Evolutionary conservation across 176 grass and related monocot species (phyloP), one percentile per base, ranked within the genome.

Genomic region (Areca catechu): DNA sequence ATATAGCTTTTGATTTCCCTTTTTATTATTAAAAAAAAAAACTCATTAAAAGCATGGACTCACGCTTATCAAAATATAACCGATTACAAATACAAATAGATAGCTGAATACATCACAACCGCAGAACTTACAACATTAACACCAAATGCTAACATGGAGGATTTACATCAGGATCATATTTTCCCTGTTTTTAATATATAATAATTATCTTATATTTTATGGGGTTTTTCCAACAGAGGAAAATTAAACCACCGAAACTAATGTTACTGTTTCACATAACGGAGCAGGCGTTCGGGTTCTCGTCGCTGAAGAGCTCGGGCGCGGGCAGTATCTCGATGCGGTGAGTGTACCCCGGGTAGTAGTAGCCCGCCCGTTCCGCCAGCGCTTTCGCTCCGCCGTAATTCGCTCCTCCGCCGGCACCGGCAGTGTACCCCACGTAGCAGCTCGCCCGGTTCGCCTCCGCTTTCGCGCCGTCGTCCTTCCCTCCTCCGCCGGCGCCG

Each of bases 281-380:
- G 60, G 61, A 29, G 68, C 89, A 95, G 4, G 82, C 82, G 59
- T 95, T 95, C 63, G 89, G 89, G 65, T 95, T 95, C 53, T 89
- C 85, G 49, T 95, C 89, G 67, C 78, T 83, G 51, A 95, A 83
- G 22, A 83, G 71, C 76, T 89, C 64, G 2, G 78, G 74, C 15
- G 70, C 73, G 12, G 61, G 66, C 5, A 85, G 18, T 4, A 78
- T 62, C 53, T 89, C 65, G 51, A 85, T 57, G 51, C 76, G 72
- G 81, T 77, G 85, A 47, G 61, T 53, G 22, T 65, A 67, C 47
- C 58, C 61, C 4, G 37, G 1, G 5, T 64, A 73, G 53, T 75
- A 54, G 53, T 75, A 54, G 12, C 37, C 64, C 64, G 30, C 21
- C n/a, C 1, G 62, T 4, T 75, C 68, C 51, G 49, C 25, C 61